Percentiles rank a stretch among this genome's conserved stretches.
phyloP scores from a whole-genome alignment of 2,329 filamentous ascomycete genomes.

The Huntiella decipiens region DNA sequence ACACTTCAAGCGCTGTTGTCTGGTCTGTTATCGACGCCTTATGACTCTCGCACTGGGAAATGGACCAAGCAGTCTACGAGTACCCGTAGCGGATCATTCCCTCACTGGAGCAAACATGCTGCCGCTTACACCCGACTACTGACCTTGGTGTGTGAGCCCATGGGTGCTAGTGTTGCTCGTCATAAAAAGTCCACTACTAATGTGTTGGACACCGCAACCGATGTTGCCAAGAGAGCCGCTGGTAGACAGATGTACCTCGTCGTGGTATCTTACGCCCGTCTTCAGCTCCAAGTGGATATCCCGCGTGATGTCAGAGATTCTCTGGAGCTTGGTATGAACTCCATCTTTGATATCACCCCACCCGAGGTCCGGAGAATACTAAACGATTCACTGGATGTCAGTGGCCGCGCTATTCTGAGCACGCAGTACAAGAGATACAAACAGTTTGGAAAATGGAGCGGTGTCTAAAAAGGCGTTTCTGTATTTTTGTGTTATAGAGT shows the following conservation, averaged over 20 bases:
- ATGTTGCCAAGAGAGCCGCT: conserved; percentile 40
- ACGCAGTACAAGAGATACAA: conserved; percentile 40
- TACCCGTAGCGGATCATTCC: conserved; percentile 11
- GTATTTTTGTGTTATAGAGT: no score
- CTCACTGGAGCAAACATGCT: conserved; percentile 24
- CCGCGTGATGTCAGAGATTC: conserved; percentile 31
- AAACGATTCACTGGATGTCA: conserved; percentile 39
- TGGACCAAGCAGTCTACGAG: conserved; percentile 15
- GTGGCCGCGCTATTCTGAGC: conserved; percentile 38
- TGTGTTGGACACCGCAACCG: conserved; percentile 38
- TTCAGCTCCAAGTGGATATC: conserved; percentile 38
- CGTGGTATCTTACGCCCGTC: conserved; percentile 38
- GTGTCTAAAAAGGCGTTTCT: conserved; percentile 23
- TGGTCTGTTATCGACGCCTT: conserved; percentile 27
- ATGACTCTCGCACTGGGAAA: conserved; percentile 14
- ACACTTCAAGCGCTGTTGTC: conserved; percentile 36
- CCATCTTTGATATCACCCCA: conserved; percentile 38
- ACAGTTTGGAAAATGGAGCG: conserved; percentile 46
- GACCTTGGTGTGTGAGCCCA: conserved; percentile 40
- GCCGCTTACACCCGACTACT: conserved; percentile 34
- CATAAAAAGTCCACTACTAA: conserved; percentile 15
- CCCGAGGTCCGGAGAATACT: conserved; percentile 35
- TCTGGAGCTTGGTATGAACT: conserved; percentile 37
- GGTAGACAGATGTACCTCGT: conserved; percentile 43
- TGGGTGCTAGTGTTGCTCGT: conserved; percentile 28